Evolutionary conservation across 371 early-diverging fungal genomes (phyloP).

Genomic region (Syncephalis fuscata): DNA sequence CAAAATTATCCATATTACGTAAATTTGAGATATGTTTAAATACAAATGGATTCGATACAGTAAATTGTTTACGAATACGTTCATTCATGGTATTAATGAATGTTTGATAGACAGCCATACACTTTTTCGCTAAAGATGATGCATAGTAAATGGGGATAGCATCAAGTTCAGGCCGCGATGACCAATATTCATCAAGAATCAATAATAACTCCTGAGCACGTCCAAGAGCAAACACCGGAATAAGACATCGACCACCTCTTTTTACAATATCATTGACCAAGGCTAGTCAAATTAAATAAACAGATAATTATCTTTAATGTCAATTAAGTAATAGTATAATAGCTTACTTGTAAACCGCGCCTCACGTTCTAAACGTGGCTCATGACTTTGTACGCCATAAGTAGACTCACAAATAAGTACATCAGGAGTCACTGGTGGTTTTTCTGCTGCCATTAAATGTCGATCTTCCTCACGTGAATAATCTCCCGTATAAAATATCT

Average conservation of each 20-base stretch:
- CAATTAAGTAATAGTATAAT: background rate
- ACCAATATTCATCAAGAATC: conserved; percentile 99
- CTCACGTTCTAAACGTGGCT: conserved; percentile 94
- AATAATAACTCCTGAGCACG: conserved; percentile 97
- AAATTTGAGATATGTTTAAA: conserved; percentile 96
- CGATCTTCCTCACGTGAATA: conserved; percentile 99
- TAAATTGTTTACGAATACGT: conserved; percentile 84
- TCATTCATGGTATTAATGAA: conserved; percentile 99
- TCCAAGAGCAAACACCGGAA: conserved; percentile 99
- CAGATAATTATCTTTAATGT: too few species aligned
- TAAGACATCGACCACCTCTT: conserved; percentile 94
- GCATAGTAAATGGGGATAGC: conserved; percentile 98
- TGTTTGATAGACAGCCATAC: conserved; percentile 98
- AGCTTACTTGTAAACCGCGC: conserved; percentile 67
- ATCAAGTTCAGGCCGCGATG: conserved; percentile 85
- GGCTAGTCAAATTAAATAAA: conserved; percentile 10
- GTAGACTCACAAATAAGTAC: conserved; percentile 98
- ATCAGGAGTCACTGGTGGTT: conserved; percentile 74
- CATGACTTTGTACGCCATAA: conserved; percentile 97
- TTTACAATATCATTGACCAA: conserved; percentile 86
- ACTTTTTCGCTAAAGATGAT: conserved; percentile 92
- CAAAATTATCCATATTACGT: conserved; percentile 84
- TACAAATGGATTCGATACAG: conserved; percentile 91
- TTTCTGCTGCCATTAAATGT: conserved; percentile 98
- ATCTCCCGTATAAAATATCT: conserved; percentile 97